Evolutionary conservation across 352 stramenopile genomes (phyloP), one percentile per base, ranked within the genome.

Genomic region (Globisporangium okanoganense): DNA sequence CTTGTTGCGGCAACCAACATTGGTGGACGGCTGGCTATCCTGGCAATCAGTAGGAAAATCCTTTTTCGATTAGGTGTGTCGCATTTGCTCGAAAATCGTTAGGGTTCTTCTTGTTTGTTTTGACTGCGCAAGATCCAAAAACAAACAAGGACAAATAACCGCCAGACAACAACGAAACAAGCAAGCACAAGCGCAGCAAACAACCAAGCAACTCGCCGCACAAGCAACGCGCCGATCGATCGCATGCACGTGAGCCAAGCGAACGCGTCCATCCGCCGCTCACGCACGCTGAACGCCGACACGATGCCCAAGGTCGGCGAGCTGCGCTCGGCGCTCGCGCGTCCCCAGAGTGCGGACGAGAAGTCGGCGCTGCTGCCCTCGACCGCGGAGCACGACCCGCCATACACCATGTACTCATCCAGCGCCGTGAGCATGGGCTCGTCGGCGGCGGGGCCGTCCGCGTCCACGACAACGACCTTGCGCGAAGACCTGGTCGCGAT

Each of bases 221-320:
- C 18, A 25, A 58, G 35, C 22, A 35, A n/a, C 18, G 25, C 27
- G 36, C 29, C 38, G 10, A 36, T 10, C 25, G 38, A 14, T 35
- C 65, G 55, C 16, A 90, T 90, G 78, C 80, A 90, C 76, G 82
- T 79, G 52, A 78, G 69, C 47, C 75, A 87, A 53, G 80, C 80
- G 38, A 75, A 87, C 64, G 75, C 76, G 56, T 76, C 72, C 29
- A 71, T 90, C 33, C 76, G 80, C 29, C 80, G 80, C 65, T 73
- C 76, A 40, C 71, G 71, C 61, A 85, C 74, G 10, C 69, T 65
- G 43, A 69, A 85, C 59, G 56, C 59, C 5, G 67, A 78, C 6
- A 12, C 64, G n/a, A 54, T 54, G 56, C 49, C 58, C 18, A 64
- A 64, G 25, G 38, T 58, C 48, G 58, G 27, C 29, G 56, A 54